Percentiles rank a stretch among this genome's conserved stretches.
phyloP scores from a whole-genome alignment of 306 rosid genomes.

The cucumber (Cucumis sativus) region Cucumber_9930_V3 NC_026659.2:13728501-13729000 shows the following conservation, averaged over 20 bases:
- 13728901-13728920: slow-evolving; percentile 8
- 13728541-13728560: background rate
- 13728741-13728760: background rate
- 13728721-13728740: background rate
- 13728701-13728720: background rate
- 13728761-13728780: background rate
- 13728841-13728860: slow-evolving; percentile 3
- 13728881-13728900: slow-evolving; percentile 2
- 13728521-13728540: background rate
- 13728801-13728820: slow-evolving; percentile 8
- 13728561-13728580: background rate
- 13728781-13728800: background rate
- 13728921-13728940: slow-evolving; percentile 3
- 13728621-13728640: background rate
- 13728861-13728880: slow-evolving; percentile 1
- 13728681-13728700: background rate
- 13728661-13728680: background rate
- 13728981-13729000: background rate
- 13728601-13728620: background rate
- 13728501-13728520: background rate
- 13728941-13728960: slow-evolving; percentile 3
- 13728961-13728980: background rate
- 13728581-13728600: background rate
- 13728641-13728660: background rate
- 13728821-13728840: slow-evolving; percentile 1